Percentiles rank a stretch among this genome's conserved stretches.
Conservation (phyloP, 2,329 filamentous ascomycete genomes). For the Huntiella moniliformis region DNA sequence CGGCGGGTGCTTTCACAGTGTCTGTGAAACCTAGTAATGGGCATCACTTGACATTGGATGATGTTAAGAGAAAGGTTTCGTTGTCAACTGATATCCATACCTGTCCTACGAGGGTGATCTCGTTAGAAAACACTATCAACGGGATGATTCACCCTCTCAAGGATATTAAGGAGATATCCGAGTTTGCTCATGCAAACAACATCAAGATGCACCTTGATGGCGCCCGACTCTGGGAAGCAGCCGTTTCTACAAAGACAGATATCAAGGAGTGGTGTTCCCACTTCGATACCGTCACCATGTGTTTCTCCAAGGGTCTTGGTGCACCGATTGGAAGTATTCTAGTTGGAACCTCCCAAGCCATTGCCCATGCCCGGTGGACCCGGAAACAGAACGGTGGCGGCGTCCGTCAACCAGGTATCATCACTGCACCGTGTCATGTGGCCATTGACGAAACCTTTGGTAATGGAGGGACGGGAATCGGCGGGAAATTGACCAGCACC, state of each 20-base stretch:
- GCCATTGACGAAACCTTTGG: conserved; percentile 37
- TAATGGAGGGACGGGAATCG: conserved; percentile 20
- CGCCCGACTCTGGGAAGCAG: conserved; percentile 66
- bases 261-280: conserved; percentile 47
- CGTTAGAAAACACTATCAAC: conserved; percentile 68
- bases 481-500: conserved; percentile 38
- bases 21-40: conserved; percentile 51
- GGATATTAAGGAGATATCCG: conserved; percentile 50
- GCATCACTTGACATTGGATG: conserved; percentile 55
- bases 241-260: conserved; percentile 47
- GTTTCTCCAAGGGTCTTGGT: conserved; percentile 67
- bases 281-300: conserved; percentile 59
- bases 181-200: conserved; percentile 44
- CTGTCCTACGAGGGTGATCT: conserved; percentile 65
- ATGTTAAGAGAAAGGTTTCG: conserved; percentile 47
- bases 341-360: conserved; percentile 27
- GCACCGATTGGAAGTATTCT: conserved; percentile 65
- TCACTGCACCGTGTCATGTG: conserved; percentile 52
- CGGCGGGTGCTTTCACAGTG: conserved; percentile 53
- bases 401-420: conserved; percentile 51
- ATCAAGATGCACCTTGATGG: conserved; percentile 64
- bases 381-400: conserved; percentile 60
- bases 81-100: conserved; percentile 53
- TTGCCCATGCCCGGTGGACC: conserved; percentile 24
- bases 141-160: conserved; percentile 60